Evolutionary conservation across 2,329 filamentous ascomycete genomes (phyloP).

Genomic region (Sporothrix brunneoviolacea): DNA sequence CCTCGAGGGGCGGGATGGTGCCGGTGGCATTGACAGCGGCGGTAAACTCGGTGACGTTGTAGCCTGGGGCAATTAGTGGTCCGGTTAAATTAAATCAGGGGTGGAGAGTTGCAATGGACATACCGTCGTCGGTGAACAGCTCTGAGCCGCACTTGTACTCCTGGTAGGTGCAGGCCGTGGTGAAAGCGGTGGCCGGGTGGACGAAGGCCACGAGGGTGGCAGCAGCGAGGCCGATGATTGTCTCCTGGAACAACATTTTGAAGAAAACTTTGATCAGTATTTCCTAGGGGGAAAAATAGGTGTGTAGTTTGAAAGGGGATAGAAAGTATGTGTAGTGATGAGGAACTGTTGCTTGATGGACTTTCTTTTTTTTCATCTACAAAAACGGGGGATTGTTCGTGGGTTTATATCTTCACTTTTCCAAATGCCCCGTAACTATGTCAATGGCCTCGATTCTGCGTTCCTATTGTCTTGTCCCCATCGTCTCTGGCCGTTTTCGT

Average conservation of each 20-base stretch:
- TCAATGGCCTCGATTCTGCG: too few relatives aligned
- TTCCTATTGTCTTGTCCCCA: too few relatives aligned
- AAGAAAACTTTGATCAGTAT: neutral
- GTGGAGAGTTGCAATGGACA: neutral
- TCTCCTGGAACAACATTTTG: neutral
- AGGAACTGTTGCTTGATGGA: neutral
- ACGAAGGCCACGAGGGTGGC: neutral
- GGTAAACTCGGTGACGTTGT: slow-evolving; percentile 15
- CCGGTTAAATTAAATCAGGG: too few relatives aligned
- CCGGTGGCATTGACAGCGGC: slow-evolving; percentile 13
- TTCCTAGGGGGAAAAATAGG: neutral
- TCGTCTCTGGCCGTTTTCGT: too few relatives aligned
- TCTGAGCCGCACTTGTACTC: slow-evolving; percentile 15
- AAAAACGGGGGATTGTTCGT: too few relatives aligned
- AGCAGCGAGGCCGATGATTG: neutral
- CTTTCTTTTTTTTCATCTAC: neutral
- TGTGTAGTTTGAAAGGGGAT: neutral
- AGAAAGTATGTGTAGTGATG: neutral
- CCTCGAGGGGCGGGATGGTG: slow-evolving; percentile 14
- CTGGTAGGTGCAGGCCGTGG: slow-evolving; percentile 13
- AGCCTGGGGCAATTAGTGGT: slow-evolving; percentile 10
- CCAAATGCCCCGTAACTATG: too few relatives aligned
- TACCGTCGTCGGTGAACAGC: slow-evolving; percentile 8
- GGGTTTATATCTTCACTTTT: too few relatives aligned
- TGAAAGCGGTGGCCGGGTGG: neutral